Evolutionary conservation across 805 yeast species (phyloP).

Genomic region (Sungouiozyma ichnusensis): DNA sequence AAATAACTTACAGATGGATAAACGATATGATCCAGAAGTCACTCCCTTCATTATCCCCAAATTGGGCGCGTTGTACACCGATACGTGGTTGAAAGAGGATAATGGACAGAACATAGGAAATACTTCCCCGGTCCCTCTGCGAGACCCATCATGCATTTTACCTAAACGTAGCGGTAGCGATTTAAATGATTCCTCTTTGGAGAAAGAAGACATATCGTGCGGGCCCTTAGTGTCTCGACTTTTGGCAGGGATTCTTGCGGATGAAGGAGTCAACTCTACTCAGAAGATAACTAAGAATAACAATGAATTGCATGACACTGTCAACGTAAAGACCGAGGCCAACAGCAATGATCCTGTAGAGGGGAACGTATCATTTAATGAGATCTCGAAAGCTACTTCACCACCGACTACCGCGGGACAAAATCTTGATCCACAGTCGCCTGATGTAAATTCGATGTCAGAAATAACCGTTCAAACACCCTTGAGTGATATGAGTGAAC

Average conservation of each 20-base stretch:
- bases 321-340: background rate
- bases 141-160: constrained; percentile 32
- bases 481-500: constrained; percentile 8
- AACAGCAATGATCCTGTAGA: constrained; percentile 2
- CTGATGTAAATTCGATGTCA: constrained; percentile 8
- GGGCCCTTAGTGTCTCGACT: constrained; percentile 86
- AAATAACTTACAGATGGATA: constrained; percentile 29
- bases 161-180: constrained; percentile 54
- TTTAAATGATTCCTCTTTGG: constrained; percentile 46
- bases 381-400: background rate
- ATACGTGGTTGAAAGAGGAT: constrained; percentile 83
- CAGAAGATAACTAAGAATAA: background rate
- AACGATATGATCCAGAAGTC: constrained; percentile 51
- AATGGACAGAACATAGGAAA: constrained; percentile 33
- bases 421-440: constrained; percentile 3
- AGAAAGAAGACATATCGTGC: constrained; percentile 67
- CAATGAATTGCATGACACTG: background rate
- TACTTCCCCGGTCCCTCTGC: constrained; percentile 37
- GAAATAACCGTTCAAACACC: constrained; percentile 15
- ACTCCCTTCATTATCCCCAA: constrained; percentile 78
- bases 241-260: constrained; percentile 59
- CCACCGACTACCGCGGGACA: background rate
- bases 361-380: background rate
- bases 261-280: constrained; percentile 11
- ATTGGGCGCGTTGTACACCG: constrained; percentile 71